Conservation (phyloP, 108 stramenopile genomes). For the Bacterosira constricta region DNA sequence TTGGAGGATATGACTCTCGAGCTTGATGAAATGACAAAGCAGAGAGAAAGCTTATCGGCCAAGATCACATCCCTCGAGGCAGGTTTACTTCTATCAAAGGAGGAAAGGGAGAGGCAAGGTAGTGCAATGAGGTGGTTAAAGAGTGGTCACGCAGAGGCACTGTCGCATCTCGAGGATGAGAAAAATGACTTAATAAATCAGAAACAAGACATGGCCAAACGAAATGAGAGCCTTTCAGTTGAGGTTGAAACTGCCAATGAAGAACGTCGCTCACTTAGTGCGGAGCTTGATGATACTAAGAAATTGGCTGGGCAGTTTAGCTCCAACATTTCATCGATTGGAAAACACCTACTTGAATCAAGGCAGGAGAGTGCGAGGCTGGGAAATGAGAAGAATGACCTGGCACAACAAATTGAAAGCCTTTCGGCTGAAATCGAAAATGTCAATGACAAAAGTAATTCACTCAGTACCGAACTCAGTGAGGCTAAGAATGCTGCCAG, state of each 20-base stretch:
- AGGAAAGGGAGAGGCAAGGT: background rate
- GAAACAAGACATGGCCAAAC: background rate
- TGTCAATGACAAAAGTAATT: too few relatives aligned
- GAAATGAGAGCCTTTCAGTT: background rate
- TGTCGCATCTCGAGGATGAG: background rate
- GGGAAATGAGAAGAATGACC: too few relatives aligned
- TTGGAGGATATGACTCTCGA: conserved; percentile 5
- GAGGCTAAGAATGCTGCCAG: too few relatives aligned
- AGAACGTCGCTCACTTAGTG: background rate
- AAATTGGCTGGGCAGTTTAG: too few relatives aligned
- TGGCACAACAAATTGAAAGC: too few relatives aligned
- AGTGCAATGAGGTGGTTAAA: background rate
- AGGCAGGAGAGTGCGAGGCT: too few relatives aligned
- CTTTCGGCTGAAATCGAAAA: too few relatives aligned
- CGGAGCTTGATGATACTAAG: background rate
- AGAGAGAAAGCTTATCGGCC: background rate
- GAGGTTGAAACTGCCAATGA: background rate
- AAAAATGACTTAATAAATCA: background rate
- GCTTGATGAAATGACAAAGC: too few relatives aligned
- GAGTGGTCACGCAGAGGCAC: background rate
- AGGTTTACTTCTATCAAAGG: background rate
- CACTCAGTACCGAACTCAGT: too few relatives aligned
- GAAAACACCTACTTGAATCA: too few relatives aligned
- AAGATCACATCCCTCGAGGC: background rate
- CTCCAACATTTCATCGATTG: too few relatives aligned